Conservation (phyloP, 179 eudicot genomes). For the Silene noctiflora region DNA sequence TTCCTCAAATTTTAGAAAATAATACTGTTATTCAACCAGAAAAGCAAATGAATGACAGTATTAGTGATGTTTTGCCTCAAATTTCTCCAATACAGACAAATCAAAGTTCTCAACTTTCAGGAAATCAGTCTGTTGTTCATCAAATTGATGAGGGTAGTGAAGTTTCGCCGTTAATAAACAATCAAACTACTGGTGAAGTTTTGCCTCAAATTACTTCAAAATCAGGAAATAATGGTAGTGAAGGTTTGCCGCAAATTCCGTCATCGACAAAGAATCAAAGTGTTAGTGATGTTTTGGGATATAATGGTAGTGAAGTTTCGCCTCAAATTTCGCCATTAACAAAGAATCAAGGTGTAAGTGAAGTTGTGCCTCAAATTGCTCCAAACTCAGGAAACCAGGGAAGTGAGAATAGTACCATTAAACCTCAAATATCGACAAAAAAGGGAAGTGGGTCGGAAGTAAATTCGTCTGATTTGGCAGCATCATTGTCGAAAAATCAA, state of each 20-base stretch:
- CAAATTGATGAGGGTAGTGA: not conserved
- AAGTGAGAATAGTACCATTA: not conserved
- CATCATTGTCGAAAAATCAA: slow-evolving; percentile 36
- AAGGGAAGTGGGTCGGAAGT: slow-evolving; percentile 21
- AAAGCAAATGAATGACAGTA: slow-evolving; percentile 16
- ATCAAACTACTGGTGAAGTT: not conserved
- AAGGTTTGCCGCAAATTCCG: not conserved
- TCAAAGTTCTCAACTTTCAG: slow-evolving; percentile 5
- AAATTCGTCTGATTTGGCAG: slow-evolving; percentile 32
- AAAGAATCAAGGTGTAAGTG: not conserved
- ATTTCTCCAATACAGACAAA: not conserved
- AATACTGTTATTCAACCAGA: not conserved
- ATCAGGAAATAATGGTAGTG: not conserved
- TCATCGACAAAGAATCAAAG: not conserved
- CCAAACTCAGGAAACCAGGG: not conserved
- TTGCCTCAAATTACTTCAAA: not conserved
- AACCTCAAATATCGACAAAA: slow-evolving; percentile 20
- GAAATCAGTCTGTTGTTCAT: not conserved
- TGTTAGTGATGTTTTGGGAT: no score
- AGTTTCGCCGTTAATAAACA: not conserved
- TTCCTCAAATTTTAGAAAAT: not conserved
- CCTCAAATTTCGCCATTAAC: not conserved
- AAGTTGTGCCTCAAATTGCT: no score
- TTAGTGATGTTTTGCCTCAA: not conserved
- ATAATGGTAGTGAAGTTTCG: not conserved